Base-by-base conservation (phyloP, 2,329 filamentous ascomycete genomes). In the Sclerotinia spermophila region DNA sequence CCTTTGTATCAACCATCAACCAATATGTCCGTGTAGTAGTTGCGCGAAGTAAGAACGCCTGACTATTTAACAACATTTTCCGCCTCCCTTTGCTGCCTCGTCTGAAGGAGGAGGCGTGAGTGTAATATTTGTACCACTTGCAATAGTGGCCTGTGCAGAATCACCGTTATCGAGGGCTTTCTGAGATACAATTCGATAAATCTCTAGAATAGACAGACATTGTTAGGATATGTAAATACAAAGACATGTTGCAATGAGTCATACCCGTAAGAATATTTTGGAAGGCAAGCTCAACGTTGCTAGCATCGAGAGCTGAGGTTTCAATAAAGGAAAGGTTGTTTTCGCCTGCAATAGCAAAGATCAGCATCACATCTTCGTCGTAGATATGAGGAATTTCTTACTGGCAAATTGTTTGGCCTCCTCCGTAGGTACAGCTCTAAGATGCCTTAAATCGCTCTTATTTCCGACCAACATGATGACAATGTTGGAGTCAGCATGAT, bases 401-500 rank as follows among this genome's bases (percentile, higher is more conserved):
- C 95, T 97, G 71, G 96, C 96, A 89, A 99, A 99, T 74, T 93
- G 87, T 85, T 98, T 99, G 78, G 95, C 96, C 83, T 98, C 95
- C 81, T 99, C 96, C 72, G 96, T 99, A 67, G 96, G 94, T 76
- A 99, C 96, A 76, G 96, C 96, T 81, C 96, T 89, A 80, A 99
- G 87, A 84, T 99, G 96, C 83, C 94, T 92, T 91, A 98, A 92
- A 97, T 99, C 96, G 83, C 94, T 98, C 92, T 99, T 99, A 90
- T 99, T 99, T 82, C 96, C 96, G 70, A 98, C 96, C 79, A 99
- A 86, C 96, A 99, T 99, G 82, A 99, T 99, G 79, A 99, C 94
- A 79, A 98, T 97, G 85, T 98, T 98, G 79, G 94, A 94, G 82
- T 99, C 96, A 78, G 96, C 96, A 83, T 99, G 94, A 81, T 97